phyloP scores from a whole-genome alignment of 2,329 filamentous ascomycete genomes.

The Aureobasidium sp. region DNA sequence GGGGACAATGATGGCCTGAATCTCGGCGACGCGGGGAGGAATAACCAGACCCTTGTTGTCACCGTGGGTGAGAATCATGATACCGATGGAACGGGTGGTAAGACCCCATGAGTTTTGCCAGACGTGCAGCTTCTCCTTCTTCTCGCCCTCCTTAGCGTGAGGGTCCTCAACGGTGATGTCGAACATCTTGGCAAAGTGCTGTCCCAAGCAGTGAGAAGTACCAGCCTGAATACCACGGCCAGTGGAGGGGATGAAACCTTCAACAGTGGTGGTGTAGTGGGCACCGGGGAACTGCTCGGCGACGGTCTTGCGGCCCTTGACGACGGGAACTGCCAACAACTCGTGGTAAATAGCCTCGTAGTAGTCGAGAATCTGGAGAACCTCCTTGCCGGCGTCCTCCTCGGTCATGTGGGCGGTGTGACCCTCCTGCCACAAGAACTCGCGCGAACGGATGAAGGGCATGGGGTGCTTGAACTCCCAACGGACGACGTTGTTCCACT shows the following conservation, averaged over 20 bases:
- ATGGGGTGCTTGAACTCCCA: constrained; percentile 95
- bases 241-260: constrained; percentile 93
- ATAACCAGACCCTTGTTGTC: constrained; percentile 94
- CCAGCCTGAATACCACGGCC: constrained; percentile 94
- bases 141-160: constrained; percentile 56
- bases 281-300: constrained; percentile 98
- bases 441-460: constrained; percentile 80
- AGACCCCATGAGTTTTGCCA: constrained; percentile 99
- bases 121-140: constrained; percentile 72
- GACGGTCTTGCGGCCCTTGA: constrained; percentile 89
- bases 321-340: constrained; percentile 86
- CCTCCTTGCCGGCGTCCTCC: constrained; percentile 72
- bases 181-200: constrained; percentile 99
- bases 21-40: constrained; percentile 79
- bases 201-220: constrained; percentile 88
- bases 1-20: constrained; percentile 80
- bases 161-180: constrained; percentile 96
- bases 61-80: constrained; percentile 98
- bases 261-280: constrained; percentile 92
- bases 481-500: constrained; percentile 54
- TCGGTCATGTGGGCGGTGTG: constrained; percentile 88
- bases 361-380: constrained; percentile 84
- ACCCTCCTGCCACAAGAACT: constrained; percentile 98
- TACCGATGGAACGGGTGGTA: constrained; percentile 92
- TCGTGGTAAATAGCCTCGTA: constrained; percentile 92